Base-by-base conservation (phyloP, 345 rosid species). In the Eucalyptus brandiana region DNA sequence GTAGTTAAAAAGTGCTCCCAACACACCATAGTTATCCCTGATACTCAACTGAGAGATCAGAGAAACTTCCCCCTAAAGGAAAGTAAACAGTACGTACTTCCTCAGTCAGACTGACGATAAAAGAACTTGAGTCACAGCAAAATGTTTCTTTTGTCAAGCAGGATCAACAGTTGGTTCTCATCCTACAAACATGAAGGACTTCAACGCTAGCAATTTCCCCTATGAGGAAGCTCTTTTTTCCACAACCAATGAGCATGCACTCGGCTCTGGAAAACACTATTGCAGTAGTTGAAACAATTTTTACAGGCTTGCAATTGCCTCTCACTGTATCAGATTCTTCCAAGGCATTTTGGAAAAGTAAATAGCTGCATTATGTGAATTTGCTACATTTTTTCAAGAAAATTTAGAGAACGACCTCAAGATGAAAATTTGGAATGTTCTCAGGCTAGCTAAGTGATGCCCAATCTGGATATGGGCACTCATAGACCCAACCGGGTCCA, bases 391-490 rank as follows among this genome's bases (percentile, higher is more conserved):
- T 19, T 19, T 37, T 19, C 26, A 34, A 37, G 81, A 14, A 72
- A 72, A 72, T 37, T 37, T 72, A 37, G 81, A 72, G 15, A 19
- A 72, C 28, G 6, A 15, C 28, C 81, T 72, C 1, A 8, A 37
- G 28, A 69, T 34, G 80, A 69, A 69, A 69, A 69, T 69, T 69
- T 69, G 80, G 80, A 72, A 72, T 32, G 62, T 48, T n/a, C 87
- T 86, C 87, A 42, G 83, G 87, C 88, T 89, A 91, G 69, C 23
- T 37, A 53, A 91, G 95, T 8, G 92, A 88, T 69, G 97, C 97
- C 98, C 98, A 95, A 87, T 92, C 94, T 23, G 99, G 98, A 89
- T 93, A 93, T 24, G 97, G 96, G 88, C 99, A 96, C 89, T 97
- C 95, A 72, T 94, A 95, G 69, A 89, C 89, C 98, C 98, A 98